A percentile compares a stretch with the other conserved stretches of the same genome.
Conservation (phyloP, 805 yeast species). For the Myxozyma nipponensis region DNA sequence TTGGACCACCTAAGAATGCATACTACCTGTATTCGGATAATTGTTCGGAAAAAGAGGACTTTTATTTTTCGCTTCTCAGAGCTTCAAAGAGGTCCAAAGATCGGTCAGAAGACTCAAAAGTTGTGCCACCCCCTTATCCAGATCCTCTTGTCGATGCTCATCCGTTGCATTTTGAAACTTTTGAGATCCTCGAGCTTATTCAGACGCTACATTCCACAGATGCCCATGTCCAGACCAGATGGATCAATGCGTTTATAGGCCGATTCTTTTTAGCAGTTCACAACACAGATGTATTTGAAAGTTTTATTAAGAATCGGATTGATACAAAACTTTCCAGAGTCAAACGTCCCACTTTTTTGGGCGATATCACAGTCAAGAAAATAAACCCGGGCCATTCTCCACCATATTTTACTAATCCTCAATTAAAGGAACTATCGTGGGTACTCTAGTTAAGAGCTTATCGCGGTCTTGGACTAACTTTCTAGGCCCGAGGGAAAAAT, state of each 20-base stretch:
- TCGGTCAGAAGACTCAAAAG: background rate
- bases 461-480: background rate
- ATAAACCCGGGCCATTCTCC: conserved; percentile 75
- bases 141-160: conserved; percentile 67
- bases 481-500: conserved; percentile 59
- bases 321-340: conserved; percentile 71
- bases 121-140: conserved; percentile 31
- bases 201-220: conserved; percentile 77
- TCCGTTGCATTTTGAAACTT: conserved; percentile 66
- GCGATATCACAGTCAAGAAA: conserved; percentile 69
- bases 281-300: conserved; percentile 62
- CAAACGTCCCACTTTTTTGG: conserved; percentile 82
- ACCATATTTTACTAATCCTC: conserved; percentile 74
- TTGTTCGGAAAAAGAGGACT: conserved; percentile 83
- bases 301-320: conserved; percentile 54
- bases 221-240: conserved; percentile 75
- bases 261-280: conserved; percentile 74
- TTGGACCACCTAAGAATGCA: conserved; percentile 37
- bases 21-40: conserved; percentile 71
- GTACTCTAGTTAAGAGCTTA: background rate
- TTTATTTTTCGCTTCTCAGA: conserved; percentile 81
- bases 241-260: conserved; percentile 88
- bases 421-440: conserved; percentile 54
- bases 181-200: conserved; percentile 67
- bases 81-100: conserved; percentile 51